Base-by-base conservation (phyloP, 495 filamentous ascomycete species). In the Penicillium alfredii region DNA sequence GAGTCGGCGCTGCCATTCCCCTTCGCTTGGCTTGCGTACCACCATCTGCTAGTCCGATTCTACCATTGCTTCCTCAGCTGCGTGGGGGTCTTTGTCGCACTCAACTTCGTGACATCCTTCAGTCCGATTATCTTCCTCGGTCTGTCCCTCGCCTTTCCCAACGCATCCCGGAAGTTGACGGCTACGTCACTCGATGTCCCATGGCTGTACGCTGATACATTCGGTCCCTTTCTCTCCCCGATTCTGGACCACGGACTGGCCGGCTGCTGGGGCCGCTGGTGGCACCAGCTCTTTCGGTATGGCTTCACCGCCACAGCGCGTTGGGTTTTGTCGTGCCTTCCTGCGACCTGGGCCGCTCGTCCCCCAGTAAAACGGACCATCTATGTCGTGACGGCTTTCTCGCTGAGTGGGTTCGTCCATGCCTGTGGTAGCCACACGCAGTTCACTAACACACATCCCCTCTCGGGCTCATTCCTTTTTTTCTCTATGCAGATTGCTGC, bases 231-330 rank as follows among this genome's bases (percentile, higher is more conserved):
- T 28, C 63, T 74, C 40, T 40, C 39, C 2, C 52, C 64, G 6
- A 63, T 90, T 4, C 51, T 82, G 3, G 72, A 83, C 34, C 60
- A 77, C 29, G 86, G 87, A 0, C 60, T 95, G 1, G 66, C 73
- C 6, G 87, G 87, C 18, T 76, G 80, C 47, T 95, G 88, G 88
- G 76, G 82, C 26, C 71, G 65, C 10, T 93, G 81, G 80, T 94
- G 88, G 88, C 88, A 94, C 57, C 88, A 94, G 55, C 73, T 81
- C 1, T 92, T 94, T 62, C 78, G 86, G 3, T 69, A 76, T 22
- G 82, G 70, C 0, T 90, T 94, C 53, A 60, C 73, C 4, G 69
- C 73, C 1, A 74, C 81, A 0, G 57, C 69, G 0, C 53, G 58
- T 6, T 81, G 61, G 49, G 42, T 84, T 14, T 36, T 77, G 4